These are phyloP conservation scores for Ceratocystis lukuohia DNA, from an alignment of 2,329 filamentous ascomycete species.

Conservation along the genomic window DNA sequence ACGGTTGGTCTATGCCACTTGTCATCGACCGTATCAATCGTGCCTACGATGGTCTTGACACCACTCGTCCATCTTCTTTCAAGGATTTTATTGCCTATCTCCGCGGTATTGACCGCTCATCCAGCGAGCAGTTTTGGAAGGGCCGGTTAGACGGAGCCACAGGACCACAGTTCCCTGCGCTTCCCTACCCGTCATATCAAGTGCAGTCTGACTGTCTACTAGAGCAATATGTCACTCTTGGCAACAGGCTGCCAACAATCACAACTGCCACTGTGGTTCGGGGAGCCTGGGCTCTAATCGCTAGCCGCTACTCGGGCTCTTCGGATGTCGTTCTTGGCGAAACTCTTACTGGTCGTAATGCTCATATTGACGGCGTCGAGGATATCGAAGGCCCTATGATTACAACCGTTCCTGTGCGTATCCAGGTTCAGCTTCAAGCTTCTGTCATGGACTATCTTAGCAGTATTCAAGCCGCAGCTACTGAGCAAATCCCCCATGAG, in stretches of 20 bases:
- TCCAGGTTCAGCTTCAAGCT: slow-evolving; percentile 32
- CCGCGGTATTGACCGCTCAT: slow-evolving; percentile 27
- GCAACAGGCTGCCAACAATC: slow-evolving; percentile 24
- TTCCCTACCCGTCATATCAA: slow-evolving; percentile 37
- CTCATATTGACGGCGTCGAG: slow-evolving; percentile 35
- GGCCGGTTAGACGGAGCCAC: slow-evolving; percentile 33
- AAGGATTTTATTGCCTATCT: slow-evolving; percentile 39
- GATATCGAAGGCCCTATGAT: slow-evolving; percentile 49
- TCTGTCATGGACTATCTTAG: slow-evolving; percentile 40
- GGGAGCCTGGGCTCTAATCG: slow-evolving; percentile 45
- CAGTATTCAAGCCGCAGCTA: slow-evolving; percentile 41
- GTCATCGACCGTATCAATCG: slow-evolving; percentile 36
- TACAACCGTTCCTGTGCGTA: slow-evolving; percentile 43
- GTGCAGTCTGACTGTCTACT: slow-evolving; percentile 39
- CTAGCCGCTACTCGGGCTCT: slow-evolving; percentile 39
- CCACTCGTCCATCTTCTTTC: slow-evolving; percentile 25
- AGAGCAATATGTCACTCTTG: slow-evolving; percentile 37
- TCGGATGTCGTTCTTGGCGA: slow-evolving; percentile 45
- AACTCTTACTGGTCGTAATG: slow-evolving; percentile 44
- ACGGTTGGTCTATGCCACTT: slow-evolving; percentile 42
- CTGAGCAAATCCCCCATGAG: slow-evolving; percentile 48
- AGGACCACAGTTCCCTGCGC: slow-evolving; percentile 35
- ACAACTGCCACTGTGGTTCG: slow-evolving; percentile 44
- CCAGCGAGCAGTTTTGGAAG: slow-evolving; percentile 35
- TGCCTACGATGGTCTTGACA: slow-evolving; percentile 28